Evolutionary conservation across 768 basidiomycete species (phyloP).

Genomic region (Xerocomellus intermedius): DNA sequence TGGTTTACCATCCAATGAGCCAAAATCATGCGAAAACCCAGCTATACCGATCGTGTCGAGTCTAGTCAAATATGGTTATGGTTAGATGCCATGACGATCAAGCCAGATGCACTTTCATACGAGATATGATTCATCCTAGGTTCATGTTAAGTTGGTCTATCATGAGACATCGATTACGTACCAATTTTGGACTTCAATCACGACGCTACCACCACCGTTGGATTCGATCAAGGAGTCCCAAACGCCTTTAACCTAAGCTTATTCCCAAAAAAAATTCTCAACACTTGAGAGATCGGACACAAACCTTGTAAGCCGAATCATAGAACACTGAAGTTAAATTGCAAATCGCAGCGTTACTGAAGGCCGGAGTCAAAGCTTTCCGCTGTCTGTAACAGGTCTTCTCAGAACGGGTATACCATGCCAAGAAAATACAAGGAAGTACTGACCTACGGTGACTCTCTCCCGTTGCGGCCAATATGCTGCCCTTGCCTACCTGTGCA

Average conservation of each 20-base stretch:
- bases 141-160: not conserved
- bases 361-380: slow-evolving; percentile 39
- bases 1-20: slow-evolving; percentile 38
- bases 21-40: slow-evolving; percentile 46
- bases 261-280: not conserved
- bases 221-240: slow-evolving; percentile 33
- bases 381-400: slow-evolving; percentile 29
- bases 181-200: no score
- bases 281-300: slow-evolving; percentile 6
- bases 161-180: not conserved
- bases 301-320: slow-evolving; percentile 43
- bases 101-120: slow-evolving; percentile 22
- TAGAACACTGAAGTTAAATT: slow-evolving; percentile 38
- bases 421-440: not conserved
- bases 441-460: slow-evolving; percentile 43
- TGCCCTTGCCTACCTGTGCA: slow-evolving; percentile 34
- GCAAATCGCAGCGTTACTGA: slow-evolving; percentile 41
- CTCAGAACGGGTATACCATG: slow-evolving; percentile 22
- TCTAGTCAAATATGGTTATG: slow-evolving; percentile 22
- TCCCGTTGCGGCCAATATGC: slow-evolving; percentile 41
- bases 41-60: slow-evolving; percentile 46
- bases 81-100: not conserved
- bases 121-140: slow-evolving; percentile 46
- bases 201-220: not conserved
- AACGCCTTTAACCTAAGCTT: slow-evolving; percentile 25